Base-by-base conservation (phyloP, 768 basidiomycete genomes). In the Wakefieldia striispora region DNA sequence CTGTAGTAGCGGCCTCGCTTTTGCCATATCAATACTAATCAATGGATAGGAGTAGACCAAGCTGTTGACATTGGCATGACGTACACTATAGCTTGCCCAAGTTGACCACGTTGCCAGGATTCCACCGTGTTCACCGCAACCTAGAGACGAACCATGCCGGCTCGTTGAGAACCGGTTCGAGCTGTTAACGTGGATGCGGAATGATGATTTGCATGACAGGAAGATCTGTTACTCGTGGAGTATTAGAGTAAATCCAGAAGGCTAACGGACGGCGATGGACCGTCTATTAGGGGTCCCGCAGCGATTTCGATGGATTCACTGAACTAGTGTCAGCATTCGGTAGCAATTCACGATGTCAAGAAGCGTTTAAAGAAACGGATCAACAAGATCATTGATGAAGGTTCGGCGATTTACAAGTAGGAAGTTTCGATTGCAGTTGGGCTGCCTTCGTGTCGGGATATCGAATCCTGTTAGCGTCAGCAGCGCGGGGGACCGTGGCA, bases 81-180 rank as follows among this genome's bases (percentile, higher is more conserved):
- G 51, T 41, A 51, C 50, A 21, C 40, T 21, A 55, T 51, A 47
- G 40, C 41, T 38, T 33, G 50, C 39, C 46, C 55, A 24, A 21
- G 40, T n/a, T n/a, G n/a, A 35, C 20, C 51, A 49, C 23, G 37
- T 27, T 31, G 39, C 24, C 21, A 36, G 3, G 10, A 9, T 13
- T 19, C 48, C 24, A 14, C 35, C n/a, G 24, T 29, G 6, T 10
- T 35, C 26, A 19, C 8, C 41, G 26, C 47, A 42, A 37, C 39
- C 31, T 23, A 20, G 35, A 50, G 40, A 49, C 45, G 45, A 61
- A 51, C 39, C 51, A 8, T 24, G 39, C 26, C 13, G 17, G 29
- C 47, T 23, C 34, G 21, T 31, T 49, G 23, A n/a, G 13, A 45
- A 49, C 21, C 36, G 41, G 44, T 41, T 47, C 54, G 45, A 49